Evolutionary conservation across 352 stramenopile genomes (phyloP), one percentile per base, ranked within the genome.

Genomic region (Phytophthora kernoviae): DNA sequence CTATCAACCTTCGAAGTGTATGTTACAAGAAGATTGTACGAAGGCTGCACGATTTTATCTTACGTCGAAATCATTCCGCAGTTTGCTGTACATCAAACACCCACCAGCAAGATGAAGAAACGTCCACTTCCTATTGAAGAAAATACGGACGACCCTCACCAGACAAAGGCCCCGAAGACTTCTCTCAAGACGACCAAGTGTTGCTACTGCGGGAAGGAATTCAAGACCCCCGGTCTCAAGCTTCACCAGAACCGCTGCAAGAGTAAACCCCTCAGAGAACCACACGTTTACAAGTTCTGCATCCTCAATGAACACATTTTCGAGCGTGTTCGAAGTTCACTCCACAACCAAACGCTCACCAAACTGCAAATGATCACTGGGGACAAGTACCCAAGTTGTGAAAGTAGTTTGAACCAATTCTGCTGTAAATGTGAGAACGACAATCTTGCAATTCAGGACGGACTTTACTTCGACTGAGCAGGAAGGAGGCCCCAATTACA

Each of bases 391-490:
- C 20, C 40, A 18, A 11, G 11, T 0, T 65, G 57, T 51, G 41
- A 65, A 27, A 41, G 18, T 2, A 18, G 33, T 5, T 43, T 54
- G 17, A 32, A 7, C 14, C 10, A 18, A 15, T 62, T 17, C 45
- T 67, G 58, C 37, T 67, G 58, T n/a, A 42, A 24, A 5, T 53
- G 58, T 14, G 58, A 67, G 37, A 52, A 67, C 10, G 44, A 62
- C 21, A 60, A 50, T 18, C 58, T 21, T 26, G 21, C 36, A 5
- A 42, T 41, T 41, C 24, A 43, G 6, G 37, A 20, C 6, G n/a
- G n/a, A 21, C 37, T 43, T 43, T 43, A 14, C 37, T 43, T 17
- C 4, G 37, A 43, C 37, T 43, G 37, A 22, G 37, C 4, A 15
- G 6, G 37, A 43, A 17, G 8, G 8, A 11, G 37, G 37, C 4